Conservation (phyloP, 768 basidiomycete species). For the Saitozyma sp. region DNA sequence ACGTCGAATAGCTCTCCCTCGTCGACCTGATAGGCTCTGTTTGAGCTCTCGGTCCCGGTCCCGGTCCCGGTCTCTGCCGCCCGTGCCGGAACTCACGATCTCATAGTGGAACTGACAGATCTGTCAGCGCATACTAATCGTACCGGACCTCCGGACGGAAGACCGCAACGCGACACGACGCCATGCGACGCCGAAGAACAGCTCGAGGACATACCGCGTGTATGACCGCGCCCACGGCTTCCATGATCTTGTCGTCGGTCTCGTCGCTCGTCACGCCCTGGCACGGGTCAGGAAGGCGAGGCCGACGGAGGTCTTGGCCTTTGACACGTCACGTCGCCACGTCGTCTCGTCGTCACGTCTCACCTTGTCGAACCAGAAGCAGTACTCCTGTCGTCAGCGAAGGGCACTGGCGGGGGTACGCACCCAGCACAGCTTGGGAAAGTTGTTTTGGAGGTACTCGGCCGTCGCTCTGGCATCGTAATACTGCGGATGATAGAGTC, state of each 20-base stretch:
- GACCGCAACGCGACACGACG: no score
- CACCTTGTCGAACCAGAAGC: conserved; percentile 10
- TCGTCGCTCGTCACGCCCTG: neutral
- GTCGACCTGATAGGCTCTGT: neutral
- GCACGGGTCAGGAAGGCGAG: no score
- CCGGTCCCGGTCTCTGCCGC: neutral
- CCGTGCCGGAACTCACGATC: neutral
- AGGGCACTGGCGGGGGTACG: neutral
- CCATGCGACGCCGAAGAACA: no score
- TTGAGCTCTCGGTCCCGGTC: neutral
- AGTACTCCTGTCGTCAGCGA: conserved; percentile 5
- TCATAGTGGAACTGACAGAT: conserved; percentile 1
- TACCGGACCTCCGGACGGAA: no score
- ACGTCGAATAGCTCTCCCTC: conserved; percentile 4
- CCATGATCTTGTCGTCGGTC: neutral
- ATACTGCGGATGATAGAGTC: no score
- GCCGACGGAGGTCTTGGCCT: neutral
- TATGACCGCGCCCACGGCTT: neutral
- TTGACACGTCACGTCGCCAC: neutral
- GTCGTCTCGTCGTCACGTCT: neutral
- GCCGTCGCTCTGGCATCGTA: no score
- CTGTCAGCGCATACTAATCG: no score
- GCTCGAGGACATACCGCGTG: neutral
- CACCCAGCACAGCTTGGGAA: neutral
- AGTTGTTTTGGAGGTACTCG: no score